Conservation (phyloP, 1,284 basidiomycete species). For the Malassezia caprae region DNA sequence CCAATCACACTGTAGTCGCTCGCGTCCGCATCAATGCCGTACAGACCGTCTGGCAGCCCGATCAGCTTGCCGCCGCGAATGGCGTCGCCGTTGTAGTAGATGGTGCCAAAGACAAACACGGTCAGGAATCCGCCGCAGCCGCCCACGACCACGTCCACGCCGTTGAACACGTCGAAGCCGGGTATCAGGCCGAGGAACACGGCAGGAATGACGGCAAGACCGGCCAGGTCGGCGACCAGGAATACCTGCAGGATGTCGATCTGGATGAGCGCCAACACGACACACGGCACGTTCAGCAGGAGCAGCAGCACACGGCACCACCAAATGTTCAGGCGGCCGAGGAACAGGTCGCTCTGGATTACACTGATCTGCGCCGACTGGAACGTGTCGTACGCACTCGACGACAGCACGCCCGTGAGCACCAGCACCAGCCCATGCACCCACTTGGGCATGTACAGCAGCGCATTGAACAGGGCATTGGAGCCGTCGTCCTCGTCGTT, state of each 20-base stretch:
- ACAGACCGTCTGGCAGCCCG: constrained; percentile 40
- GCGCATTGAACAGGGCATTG: constrained; percentile 40
- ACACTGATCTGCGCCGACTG: constrained; percentile 48
- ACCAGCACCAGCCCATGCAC: constrained; percentile 43
- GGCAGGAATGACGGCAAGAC: constrained; percentile 40
- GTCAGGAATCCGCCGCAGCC: constrained; percentile 48
- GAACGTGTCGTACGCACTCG: constrained; percentile 48
- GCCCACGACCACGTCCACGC: constrained; percentile 43
- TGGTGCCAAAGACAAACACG: constrained; percentile 44
- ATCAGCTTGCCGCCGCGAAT: constrained; percentile 32
- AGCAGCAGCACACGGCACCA: constrained; percentile 40
- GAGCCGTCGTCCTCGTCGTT: constrained; percentile 35
- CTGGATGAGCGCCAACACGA: constrained; percentile 41
- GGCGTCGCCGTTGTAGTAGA: constrained; percentile 36
- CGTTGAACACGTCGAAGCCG: constrained; percentile 39
- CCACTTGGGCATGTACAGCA: constrained; percentile 44
- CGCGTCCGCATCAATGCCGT: constrained; percentile 17
- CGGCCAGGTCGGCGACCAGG: constrained; percentile 44
- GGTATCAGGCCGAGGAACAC: constrained; percentile 41
- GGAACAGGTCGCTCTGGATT: constrained; percentile 46
- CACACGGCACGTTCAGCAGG: constrained; percentile 39
- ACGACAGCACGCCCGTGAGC: constrained; percentile 39
- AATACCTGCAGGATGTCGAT: constrained; percentile 48
- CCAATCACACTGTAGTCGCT: constrained; percentile 43
- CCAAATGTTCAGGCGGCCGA: constrained; percentile 47